phyloP scores from a whole-genome alignment of 768 basidiomycete species.

The Kondoa subrosea region DNA sequence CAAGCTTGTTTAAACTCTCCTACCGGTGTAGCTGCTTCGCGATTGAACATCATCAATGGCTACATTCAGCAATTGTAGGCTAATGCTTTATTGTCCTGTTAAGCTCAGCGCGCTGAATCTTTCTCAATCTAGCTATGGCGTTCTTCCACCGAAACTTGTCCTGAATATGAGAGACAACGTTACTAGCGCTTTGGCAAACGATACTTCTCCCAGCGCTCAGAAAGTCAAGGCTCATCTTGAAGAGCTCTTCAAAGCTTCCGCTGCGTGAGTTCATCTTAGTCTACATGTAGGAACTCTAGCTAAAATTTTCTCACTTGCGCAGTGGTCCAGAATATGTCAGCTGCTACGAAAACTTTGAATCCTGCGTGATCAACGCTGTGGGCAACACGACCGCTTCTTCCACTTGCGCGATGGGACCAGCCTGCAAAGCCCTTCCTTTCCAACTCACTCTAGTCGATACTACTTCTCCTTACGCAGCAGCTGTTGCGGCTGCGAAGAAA shows the following conservation, averaged over 20 bases:
- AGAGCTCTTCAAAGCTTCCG: not conserved
- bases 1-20: not conserved
- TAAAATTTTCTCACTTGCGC: too few relatives aligned
- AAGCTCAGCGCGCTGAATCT: too few relatives aligned
- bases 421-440: not conserved
- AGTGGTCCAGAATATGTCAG: constrained; percentile 9
- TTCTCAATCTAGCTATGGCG: constrained; percentile 2
- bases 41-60: constrained; percentile 2
- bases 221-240: not conserved
- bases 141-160: constrained; percentile 6
- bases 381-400: not conserved
- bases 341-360: not conserved
- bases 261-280: constrained; percentile 1
- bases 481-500: not conserved
- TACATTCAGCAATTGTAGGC: constrained; percentile 7
- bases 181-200: not conserved
- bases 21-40: not conserved
- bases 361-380: not conserved
- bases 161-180: not conserved
- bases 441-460: not conserved
- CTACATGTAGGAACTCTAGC: not conserved
- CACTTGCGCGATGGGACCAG: not conserved
- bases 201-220: not conserved
- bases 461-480: constrained; percentile 2
- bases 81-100: not conserved